Percentiles rank a stretch among this genome's conserved stretches.
phyloP scores from a whole-genome alignment of 2,329 filamentous ascomycete species.

The Alternaria atra region DNA sequence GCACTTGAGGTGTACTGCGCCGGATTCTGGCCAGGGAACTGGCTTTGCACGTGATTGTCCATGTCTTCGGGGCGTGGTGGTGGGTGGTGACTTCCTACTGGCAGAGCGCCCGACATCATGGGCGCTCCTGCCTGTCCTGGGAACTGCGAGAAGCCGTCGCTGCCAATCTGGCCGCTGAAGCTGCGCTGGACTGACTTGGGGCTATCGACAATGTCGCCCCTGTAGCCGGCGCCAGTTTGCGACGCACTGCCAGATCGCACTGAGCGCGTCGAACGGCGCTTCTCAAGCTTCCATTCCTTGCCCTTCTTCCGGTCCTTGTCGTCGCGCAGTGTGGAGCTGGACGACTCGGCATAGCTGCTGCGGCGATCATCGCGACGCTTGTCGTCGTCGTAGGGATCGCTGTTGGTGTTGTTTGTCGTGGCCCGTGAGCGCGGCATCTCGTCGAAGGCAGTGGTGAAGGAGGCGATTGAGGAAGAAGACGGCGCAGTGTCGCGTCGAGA shows the following conservation, averaged over 20 bases:
- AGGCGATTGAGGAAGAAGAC: constrained; percentile 49
- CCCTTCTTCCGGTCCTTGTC: constrained; percentile 42
- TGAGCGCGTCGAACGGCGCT: constrained; percentile 43
- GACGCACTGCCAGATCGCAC: constrained; percentile 38
- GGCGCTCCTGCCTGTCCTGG: constrained; percentile 46
- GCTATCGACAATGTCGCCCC: constrained; percentile 44
- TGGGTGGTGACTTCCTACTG: constrained; percentile 31
- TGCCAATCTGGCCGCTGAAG: constrained; percentile 43
- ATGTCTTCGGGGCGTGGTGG: constrained; percentile 33
- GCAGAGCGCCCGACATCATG: constrained; percentile 48
- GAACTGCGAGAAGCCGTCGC: constrained; percentile 46
- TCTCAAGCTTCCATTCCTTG: constrained; percentile 38
- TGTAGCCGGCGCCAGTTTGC: constrained; percentile 38
- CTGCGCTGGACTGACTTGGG: constrained; percentile 33
- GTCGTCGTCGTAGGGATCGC: constrained; percentile 46
- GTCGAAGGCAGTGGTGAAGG: constrained; percentile 53
- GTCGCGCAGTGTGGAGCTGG: constrained; percentile 39
- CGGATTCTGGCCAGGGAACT: constrained; percentile 68
- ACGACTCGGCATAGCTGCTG: constrained; percentile 43
- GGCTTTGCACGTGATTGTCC: constrained; percentile 62
- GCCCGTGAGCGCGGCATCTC: constrained; percentile 34
- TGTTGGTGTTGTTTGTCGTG: constrained; percentile 27
- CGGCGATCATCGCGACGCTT: constrained; percentile 40
- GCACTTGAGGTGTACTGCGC: constrained; percentile 56
- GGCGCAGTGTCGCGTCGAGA: constrained; percentile 42